A percentile compares a stretch with the other conserved stretches of the same genome.
phyloP scores from a whole-genome alignment of 2,329 filamentous ascomycete species.

The Aspergillus ustus region DNA sequence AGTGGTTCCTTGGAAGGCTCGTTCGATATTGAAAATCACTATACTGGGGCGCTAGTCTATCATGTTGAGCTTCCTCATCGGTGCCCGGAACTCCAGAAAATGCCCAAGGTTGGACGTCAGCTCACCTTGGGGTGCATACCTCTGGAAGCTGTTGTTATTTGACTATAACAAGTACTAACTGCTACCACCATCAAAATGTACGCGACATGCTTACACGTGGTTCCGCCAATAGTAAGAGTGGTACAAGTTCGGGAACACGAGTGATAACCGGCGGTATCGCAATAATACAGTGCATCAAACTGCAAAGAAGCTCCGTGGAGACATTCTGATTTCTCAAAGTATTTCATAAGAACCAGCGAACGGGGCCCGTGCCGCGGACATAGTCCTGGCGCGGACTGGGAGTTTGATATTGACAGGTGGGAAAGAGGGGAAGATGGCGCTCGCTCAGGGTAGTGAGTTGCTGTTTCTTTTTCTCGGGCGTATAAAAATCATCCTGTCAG shows the following conservation, averaged over 20 bases:
- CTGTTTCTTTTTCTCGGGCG: conserved; percentile 12
- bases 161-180: neutral
- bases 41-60: neutral
- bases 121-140: neutral
- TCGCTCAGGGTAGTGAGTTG: neutral
- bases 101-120: neutral
- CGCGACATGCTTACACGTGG: conserved; percentile 12
- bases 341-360: conserved; percentile 12
- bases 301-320: conserved; percentile 12
- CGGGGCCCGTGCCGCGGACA: conserved; percentile 6
- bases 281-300: neutral
- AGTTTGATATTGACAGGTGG: neutral
- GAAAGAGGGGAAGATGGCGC: conserved; percentile 12
- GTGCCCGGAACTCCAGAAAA: neutral
- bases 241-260: neutral
- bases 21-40: neutral
- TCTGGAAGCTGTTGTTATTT: neutral
- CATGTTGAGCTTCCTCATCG: neutral
- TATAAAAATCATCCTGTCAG: conserved; percentile 11
- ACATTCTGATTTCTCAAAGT: conserved; percentile 9
- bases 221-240: neutral
- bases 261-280: neutral
- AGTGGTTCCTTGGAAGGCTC: conserved; percentile 1
- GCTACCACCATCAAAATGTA: neutral
- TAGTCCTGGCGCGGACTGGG: neutral